These are phyloP conservation scores for Aspergillus alliaceus DNA, from an alignment of 2,329 filamentous ascomycete genomes.

Conservation along the genomic window DNA sequence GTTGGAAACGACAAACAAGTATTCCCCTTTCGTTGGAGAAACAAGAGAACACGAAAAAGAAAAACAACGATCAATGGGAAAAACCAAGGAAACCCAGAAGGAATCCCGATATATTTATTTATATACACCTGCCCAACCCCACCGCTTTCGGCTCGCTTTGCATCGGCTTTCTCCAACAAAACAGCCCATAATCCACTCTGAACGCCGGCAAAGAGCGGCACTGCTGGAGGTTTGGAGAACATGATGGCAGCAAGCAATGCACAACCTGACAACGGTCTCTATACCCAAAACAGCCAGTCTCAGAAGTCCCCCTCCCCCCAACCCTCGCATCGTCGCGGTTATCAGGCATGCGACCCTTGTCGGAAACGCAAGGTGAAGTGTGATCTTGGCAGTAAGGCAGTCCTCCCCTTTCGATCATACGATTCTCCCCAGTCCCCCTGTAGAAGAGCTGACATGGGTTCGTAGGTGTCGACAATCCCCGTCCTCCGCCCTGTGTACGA, in stretches of 20 bases:
- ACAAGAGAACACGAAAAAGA: too few relatives aligned
- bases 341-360: constrained; percentile 51
- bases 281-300: constrained; percentile 17
- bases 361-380: constrained; percentile 52
- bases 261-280: constrained; percentile 14
- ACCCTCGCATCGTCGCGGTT: constrained; percentile 46
- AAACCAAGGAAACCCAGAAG: too few relatives aligned
- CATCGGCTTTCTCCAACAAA: constrained; percentile 35
- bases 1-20: too few relatives aligned
- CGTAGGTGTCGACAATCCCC: constrained; percentile 79
- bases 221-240: constrained; percentile 5
- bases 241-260: constrained; percentile 20
- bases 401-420: neutral
- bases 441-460: neutral
- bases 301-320: constrained; percentile 34
- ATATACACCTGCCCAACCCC: constrained; percentile 20
- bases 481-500: constrained; percentile 89
- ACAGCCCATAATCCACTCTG: constrained; percentile 17
- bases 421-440: neutral
- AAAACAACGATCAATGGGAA: too few relatives aligned
- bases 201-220: constrained; percentile 17
- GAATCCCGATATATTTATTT: constrained; percentile 20
- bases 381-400: constrained; percentile 46
- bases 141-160: constrained; percentile 42
- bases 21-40: neutral